Conservation (phyloP, 257 asterid species). For the Solanum dulcamara region DNA sequence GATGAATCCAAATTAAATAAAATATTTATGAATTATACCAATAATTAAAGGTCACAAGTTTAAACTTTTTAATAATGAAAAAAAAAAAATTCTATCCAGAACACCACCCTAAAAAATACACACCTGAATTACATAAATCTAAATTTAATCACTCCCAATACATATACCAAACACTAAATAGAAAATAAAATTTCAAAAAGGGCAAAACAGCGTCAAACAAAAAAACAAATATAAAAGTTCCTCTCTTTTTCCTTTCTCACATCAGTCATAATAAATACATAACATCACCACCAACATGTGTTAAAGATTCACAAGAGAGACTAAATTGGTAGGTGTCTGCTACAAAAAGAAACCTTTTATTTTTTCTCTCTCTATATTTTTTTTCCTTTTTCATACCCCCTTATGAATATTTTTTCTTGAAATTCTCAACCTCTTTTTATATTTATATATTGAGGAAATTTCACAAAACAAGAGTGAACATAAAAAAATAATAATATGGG, state of each 20-base stretch:
- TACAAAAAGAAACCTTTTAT: not conserved
- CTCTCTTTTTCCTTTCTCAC: not conserved
- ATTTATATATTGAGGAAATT: not conserved
- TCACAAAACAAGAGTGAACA: not conserved
- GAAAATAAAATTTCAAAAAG: too few relatives aligned
- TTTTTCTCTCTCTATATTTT: not conserved
- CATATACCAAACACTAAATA: too few relatives aligned
- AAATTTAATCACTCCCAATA: not conserved
- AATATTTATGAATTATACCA: too few relatives aligned
- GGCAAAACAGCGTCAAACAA: not conserved
- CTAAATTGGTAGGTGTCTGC: not conserved
- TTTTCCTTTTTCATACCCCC: not conserved
- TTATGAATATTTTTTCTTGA: not conserved
- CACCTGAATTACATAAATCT: fast-evolving
- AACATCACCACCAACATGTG: not conserved
- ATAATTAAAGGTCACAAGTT: not conserved
- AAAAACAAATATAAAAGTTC: not conserved
- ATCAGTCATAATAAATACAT: not conserved
- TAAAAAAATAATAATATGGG: not conserved
- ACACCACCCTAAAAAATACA: not conserved
- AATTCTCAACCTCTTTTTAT: not conserved
- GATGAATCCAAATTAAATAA: too few relatives aligned
- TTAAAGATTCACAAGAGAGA: not conserved
- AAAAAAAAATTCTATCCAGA: too few relatives aligned
- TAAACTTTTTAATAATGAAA: too few relatives aligned